Conservation (phyloP, 2,329 filamentous ascomycete species). For the Gnomoniopsis sp. region DNA sequence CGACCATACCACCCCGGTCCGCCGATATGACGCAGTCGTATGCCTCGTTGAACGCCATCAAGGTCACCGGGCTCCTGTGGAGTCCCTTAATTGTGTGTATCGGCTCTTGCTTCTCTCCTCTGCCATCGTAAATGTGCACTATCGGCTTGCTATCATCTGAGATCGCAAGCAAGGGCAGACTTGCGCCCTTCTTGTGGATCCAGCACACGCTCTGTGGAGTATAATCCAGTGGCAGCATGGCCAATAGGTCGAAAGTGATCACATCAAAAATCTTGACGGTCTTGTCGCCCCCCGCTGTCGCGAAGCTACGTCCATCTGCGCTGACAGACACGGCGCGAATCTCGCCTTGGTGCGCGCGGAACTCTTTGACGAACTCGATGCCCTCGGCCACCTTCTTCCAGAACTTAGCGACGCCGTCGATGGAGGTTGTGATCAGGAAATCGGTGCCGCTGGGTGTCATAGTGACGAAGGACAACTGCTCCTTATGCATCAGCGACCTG, state of each 20-base stretch:
- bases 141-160: constrained; percentile 69
- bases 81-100: constrained; percentile 74
- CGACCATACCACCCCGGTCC: constrained; percentile 88
- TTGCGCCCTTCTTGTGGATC: constrained; percentile 86
- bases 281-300: constrained; percentile 76
- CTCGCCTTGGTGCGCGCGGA: constrained; percentile 83
- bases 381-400: constrained; percentile 94
- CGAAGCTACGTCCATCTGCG: constrained; percentile 88
- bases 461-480: constrained; percentile 83
- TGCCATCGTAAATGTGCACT: constrained; percentile 84
- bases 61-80: constrained; percentile 76
- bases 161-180: constrained; percentile 79
- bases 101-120: constrained; percentile 73
- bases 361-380: constrained; percentile 98
- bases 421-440: constrained; percentile 89
- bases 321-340: constrained; percentile 82
- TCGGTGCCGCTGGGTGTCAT: constrained; percentile 86
- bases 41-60: constrained; percentile 85
- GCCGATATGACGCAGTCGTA: constrained; percentile 90
- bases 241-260: constrained; percentile 82
- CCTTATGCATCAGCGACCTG: constrained; percentile 97
- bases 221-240: constrained; percentile 76
- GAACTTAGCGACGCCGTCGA: constrained; percentile 97
- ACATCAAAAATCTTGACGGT: constrained; percentile 79
- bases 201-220: constrained; percentile 81